phyloP scores from a whole-genome alignment of 169 alveolate genomes.

The Plasmodium chabaudi region DNA sequence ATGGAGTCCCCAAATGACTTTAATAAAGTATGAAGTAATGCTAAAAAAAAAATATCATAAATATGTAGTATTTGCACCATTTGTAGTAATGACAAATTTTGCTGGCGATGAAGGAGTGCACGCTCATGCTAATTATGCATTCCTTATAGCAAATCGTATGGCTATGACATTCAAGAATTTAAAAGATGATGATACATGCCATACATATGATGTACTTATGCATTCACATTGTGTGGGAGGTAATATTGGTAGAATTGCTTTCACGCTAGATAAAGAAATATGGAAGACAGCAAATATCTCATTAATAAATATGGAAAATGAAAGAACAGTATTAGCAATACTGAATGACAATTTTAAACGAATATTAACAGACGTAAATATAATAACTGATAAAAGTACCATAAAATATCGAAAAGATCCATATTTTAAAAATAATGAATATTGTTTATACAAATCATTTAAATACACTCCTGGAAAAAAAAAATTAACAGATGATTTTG shows the following conservation, averaged over 20 bases:
- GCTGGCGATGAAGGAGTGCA: slow-evolving; percentile 19
- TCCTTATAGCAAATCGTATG: slow-evolving; percentile 16
- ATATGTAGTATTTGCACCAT: slow-evolving; percentile 45
- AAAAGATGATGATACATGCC: slow-evolving; percentile 48
- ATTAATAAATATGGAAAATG: slow-evolving; percentile 4
- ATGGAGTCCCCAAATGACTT: slow-evolving; percentile 60
- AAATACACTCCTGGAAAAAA: slow-evolving; percentile 1
- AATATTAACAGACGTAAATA: slow-evolving; percentile 34
- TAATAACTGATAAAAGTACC: slow-evolving; percentile 28
- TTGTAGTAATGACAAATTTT: slow-evolving; percentile 26
- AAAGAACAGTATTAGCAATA: slow-evolving; percentile 30
- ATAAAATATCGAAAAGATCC: slow-evolving; percentile 45
- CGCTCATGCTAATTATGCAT: slow-evolving; percentile 60
- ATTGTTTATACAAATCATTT: slow-evolving; percentile 35
- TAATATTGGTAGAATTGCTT: slow-evolving; percentile 45
- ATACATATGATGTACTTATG: slow-evolving; percentile 31
- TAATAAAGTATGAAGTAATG: slow-evolving; percentile 51
- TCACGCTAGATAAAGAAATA: slow-evolving; percentile 12
- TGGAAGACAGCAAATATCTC: slow-evolving; percentile 24
- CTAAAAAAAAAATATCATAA: slow-evolving; percentile 38
- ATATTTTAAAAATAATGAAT: slow-evolving; percentile 15
- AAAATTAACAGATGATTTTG: slow-evolving; percentile 19
- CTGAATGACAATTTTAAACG: slow-evolving; percentile 49
- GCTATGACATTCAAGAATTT: slow-evolving; percentile 32
- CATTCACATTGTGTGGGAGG: slow-evolving; percentile 67